Conservation (phyloP, 441 rosid genomes). For the Erodium moschatum region DNA sequence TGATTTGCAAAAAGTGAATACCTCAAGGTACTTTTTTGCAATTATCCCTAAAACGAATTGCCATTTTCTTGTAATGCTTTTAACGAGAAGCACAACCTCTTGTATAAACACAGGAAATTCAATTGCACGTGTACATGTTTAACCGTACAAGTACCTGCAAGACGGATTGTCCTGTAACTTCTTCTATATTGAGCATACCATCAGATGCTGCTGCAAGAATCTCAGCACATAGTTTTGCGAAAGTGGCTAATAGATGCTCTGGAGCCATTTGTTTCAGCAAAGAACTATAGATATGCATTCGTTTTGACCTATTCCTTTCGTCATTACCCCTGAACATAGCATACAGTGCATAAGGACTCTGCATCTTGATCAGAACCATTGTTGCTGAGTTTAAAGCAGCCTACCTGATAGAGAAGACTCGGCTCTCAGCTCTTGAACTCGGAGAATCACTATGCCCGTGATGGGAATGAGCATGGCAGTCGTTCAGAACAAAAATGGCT, state of each 20-base stretch:
- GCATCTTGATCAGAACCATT: not conserved
- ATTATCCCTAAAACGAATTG: no score
- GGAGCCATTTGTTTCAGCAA: constrained; percentile 95
- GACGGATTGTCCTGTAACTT: constrained; percentile 68
- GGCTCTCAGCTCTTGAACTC: constrained; percentile 43
- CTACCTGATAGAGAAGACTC: constrained; percentile 44
- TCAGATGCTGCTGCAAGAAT: constrained; percentile 92
- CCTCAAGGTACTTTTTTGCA: no score
- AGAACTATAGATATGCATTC: constrained; percentile 73
- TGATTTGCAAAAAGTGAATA: no score
- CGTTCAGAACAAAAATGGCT: constrained; percentile 78
- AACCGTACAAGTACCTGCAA: constrained; percentile 82
- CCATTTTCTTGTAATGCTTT: not conserved
- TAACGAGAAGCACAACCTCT: not conserved
- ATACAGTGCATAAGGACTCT: not conserved
- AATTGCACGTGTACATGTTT: not conserved
- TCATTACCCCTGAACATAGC: constrained; percentile 46
- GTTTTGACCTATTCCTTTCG: constrained; percentile 60
- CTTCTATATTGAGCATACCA: constrained; percentile 71
- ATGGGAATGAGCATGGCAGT: constrained; percentile 46
- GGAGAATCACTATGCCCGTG: constrained; percentile 48
- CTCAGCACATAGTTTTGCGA: constrained; percentile 88
- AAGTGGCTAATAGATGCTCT: constrained; percentile 85
- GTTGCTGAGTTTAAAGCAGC: no score
- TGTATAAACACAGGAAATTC: not conserved